Conservation (phyloP, 495 filamentous ascomycete species). For the Podospora pseudocomata region DNA sequence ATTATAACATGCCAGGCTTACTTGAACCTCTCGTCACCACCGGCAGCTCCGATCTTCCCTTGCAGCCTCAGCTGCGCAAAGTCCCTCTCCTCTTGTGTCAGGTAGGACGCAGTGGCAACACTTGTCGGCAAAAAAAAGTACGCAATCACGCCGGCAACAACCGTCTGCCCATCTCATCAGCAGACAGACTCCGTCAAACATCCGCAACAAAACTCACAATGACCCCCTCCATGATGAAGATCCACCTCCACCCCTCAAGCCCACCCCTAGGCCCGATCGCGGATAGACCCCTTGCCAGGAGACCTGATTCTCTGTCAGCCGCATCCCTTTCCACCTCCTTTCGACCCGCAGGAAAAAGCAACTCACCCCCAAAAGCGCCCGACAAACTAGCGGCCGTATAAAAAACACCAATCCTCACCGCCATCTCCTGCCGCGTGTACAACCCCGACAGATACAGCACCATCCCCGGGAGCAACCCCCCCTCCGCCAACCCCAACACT, state of each 20-base stretch:
- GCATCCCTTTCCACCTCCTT: not conserved
- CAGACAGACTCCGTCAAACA: slow-evolving; percentile 1
- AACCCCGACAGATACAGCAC: slow-evolving; percentile 49
- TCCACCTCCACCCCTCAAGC: slow-evolving; percentile 49
- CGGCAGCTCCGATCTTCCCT: slow-evolving; percentile 21
- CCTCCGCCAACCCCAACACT: slow-evolving; percentile 63
- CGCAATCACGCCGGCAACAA: slow-evolving; percentile 52
- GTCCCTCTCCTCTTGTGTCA: slow-evolving; percentile 44
- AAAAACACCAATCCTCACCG: slow-evolving; percentile 51
- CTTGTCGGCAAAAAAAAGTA: slow-evolving; percentile 59
- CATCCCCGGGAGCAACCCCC: slow-evolving; percentile 49
- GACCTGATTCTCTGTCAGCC: slow-evolving; percentile 32
- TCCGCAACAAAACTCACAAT: slow-evolving; percentile 32
- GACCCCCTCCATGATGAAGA: slow-evolving; percentile 51
- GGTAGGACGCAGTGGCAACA: slow-evolving; percentile 51
- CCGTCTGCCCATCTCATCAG: slow-evolving; percentile 34
- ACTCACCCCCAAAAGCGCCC: slow-evolving; percentile 52
- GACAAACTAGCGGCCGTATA: slow-evolving; percentile 55
- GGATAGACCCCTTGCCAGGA: slow-evolving; percentile 42
- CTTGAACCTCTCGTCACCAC: slow-evolving; percentile 34
- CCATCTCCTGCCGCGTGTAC: slow-evolving; percentile 49
- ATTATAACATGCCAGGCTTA: slow-evolving; percentile 18
- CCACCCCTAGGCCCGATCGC: slow-evolving; percentile 40
- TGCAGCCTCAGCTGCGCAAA: slow-evolving; percentile 42
- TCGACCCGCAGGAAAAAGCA: slow-evolving; percentile 10